Base-by-base conservation (phyloP, 192 early-diverging fungal species). In the Podila epigama region DNA sequence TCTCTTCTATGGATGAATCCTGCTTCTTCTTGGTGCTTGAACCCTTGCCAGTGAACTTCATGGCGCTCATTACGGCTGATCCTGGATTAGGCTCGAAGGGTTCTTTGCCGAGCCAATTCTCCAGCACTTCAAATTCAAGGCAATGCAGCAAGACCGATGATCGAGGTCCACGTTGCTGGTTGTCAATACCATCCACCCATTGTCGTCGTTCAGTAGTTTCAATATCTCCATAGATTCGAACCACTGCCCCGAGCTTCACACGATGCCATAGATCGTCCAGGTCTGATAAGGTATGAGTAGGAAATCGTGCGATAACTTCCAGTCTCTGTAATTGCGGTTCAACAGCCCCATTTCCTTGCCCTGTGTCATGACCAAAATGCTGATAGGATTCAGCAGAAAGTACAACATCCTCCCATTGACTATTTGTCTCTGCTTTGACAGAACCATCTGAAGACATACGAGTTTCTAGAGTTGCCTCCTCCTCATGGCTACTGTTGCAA, bases 211-310 rank as follows among this genome's bases (percentile, higher is more conserved):
- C 32, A 57, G 2, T 4, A n/a, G 55, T 5, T 40, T 77, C 73
- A 68, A 77, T 77, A n/a, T 77, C 73, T 22, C 73, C 73, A 39
- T 42, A 51, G 13, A 68, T 60, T 25, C 39, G 36, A 16, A 77
- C 35, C 5, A 77, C 66, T 9, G 73, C 44, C 32, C 73, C 73
- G 1, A 77, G 52, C 11, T 77, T 65, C 6, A 77, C 73, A 28
- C 29, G 60, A 15, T 48, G 52, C 73, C 73, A 77, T 8, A 77
- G 56, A 54, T 77, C 73, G 18, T 77, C 73, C n/a, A 77, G 28
- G 0, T 44, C 60, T 16, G 63, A 64, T 3, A 77, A 50, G 0
- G 66, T 42, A 36, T 77, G 73, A 13, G 52, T 37, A 1, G 66
- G 66, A 18, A 53, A 77, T 9, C 73, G 60, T 18, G 55, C 53